phyloP scores from a whole-genome alignment of 371 early-diverging fungal species.

The Nosema muscidifuracis region DNA sequence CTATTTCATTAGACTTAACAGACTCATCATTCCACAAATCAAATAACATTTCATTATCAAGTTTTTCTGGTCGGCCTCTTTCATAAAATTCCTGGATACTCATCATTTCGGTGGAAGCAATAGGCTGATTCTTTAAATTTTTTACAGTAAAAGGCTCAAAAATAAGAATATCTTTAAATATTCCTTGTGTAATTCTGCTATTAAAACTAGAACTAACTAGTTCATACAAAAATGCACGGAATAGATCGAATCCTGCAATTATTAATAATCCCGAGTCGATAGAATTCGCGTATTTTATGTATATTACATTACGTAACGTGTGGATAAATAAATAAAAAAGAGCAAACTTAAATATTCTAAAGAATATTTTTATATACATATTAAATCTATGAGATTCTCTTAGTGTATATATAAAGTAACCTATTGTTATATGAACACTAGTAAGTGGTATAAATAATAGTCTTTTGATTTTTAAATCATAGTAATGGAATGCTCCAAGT shows the following conservation, averaged over 20 bases:
- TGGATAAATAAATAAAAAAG: background rate
- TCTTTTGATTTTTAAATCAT: background rate
- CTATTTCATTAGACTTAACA: background rate
- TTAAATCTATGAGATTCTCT: background rate
- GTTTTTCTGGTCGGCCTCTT: conserved; percentile 38
- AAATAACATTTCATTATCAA: conserved; percentile 17
- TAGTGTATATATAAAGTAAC: background rate
- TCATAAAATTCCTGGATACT: conserved; percentile 46
- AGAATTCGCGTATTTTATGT: background rate
- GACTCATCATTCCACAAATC: conserved; percentile 24
- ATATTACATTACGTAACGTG: background rate
- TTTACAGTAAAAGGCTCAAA: conserved; percentile 38
- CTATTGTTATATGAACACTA: background rate
- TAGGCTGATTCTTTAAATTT: background rate
- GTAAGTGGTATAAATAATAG: conserved; percentile 23
- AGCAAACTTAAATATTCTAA: conserved; percentile 24
- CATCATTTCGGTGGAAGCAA: background rate
- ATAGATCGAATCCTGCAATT: conserved; percentile 18
- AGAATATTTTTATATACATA: conserved; percentile 15
- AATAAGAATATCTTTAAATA: conserved; percentile 47
- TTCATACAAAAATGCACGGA: conserved; percentile 40
- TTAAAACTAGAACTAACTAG: conserved; percentile 30
- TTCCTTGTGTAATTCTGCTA: conserved; percentile 47
- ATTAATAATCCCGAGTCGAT: background rate
- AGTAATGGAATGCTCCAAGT: background rate